Evolutionary conservation across 2,329 filamentous ascomycete genomes (phyloP), one percentile per base, ranked within the genome.

Genomic region (Paraconiothyrium sp.): DNA sequence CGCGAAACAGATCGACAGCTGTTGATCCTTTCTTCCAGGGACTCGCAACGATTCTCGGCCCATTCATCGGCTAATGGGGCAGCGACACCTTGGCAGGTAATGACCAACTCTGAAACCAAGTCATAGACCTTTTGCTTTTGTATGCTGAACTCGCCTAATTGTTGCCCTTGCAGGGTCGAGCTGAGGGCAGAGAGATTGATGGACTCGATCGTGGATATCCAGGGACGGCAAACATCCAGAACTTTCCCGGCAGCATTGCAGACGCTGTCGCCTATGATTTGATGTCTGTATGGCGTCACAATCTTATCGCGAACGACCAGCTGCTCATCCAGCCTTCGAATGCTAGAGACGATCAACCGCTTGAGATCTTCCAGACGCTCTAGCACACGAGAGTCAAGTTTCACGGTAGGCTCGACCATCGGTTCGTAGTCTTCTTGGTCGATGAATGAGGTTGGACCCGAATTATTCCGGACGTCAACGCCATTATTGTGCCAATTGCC

Each of bases 111-210:
- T 9, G 93, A 94, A 58, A 97, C 91, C 61, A 93, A 91, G 78
- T 98, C 95, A 78, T 98, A 98, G 20, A 97, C 84, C 69, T 91
- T 92, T 78, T 99, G 95, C 80, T 98, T 98, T 77, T 97, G 92
- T 35, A 90, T 87, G 72, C 89, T 90, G 76, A 97, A 97, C 69
- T 98, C 95, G 51, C 89, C 86, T 35, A 98, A 82, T 70, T 96
- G 92, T 0, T 93, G 93, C 47, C 91, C 94, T 75, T 94, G 92
- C 67, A 94, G 90, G 61, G 86, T 90, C 61, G 90, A 90, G 44
- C 89, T 90, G 2, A 98, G 82, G 0, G 91, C 88, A 0, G 92
- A 90, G 14, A 99, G 85, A 71, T 98, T 93, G 76, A 97, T 92
- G 2, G 93, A 97, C 79, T 99, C 95, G 57, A 98, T 89, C 68